Conservation (phyloP, 2,329 filamentous ascomycete species). For the Fusarium robinianum region DNA sequence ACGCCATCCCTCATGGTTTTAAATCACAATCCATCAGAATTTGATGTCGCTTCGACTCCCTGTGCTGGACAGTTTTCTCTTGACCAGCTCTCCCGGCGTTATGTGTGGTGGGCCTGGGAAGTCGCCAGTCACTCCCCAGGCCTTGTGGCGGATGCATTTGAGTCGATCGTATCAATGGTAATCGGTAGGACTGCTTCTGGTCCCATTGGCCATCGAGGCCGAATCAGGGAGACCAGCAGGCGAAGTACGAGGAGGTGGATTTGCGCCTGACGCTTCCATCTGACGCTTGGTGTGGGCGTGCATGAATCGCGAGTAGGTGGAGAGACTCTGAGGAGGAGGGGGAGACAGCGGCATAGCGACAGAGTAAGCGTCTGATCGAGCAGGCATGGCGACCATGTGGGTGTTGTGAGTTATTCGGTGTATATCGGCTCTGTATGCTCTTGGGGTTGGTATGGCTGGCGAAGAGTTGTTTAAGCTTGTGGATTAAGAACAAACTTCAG, state of each 20-base stretch:
- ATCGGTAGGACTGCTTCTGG: slow-evolving; percentile 20
- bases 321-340: slow-evolving; percentile 52
- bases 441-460: neutral
- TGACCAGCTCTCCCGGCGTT: too few species aligned
- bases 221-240: slow-evolving; percentile 18
- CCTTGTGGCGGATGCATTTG: slow-evolving; percentile 4
- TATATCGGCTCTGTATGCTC: neutral
- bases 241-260: slow-evolving; percentile 16
- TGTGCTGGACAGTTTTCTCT: too few species aligned
- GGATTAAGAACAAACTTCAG: neutral
- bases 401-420: slow-evolving; percentile 20
- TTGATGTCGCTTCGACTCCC: too few species aligned
- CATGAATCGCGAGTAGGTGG: slow-evolving; percentile 64
- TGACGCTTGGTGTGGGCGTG: slow-evolving; percentile 68
- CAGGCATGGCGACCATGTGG: slow-evolving; percentile 41
- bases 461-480: neutral
- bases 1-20: too few species aligned
- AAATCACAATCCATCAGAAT: too few species aligned
- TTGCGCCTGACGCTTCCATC: slow-evolving; percentile 59
- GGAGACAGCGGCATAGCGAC: slow-evolving; percentile 45
- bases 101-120: too few species aligned
- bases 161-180: slow-evolving; percentile 24
- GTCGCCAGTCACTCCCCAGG: too few species aligned
- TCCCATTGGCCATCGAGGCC: slow-evolving; percentile 39
- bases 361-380: slow-evolving; percentile 46